phyloP scores from a whole-genome alignment of 768 basidiomycete genomes.

The Auriscalpium orientale region DNA sequence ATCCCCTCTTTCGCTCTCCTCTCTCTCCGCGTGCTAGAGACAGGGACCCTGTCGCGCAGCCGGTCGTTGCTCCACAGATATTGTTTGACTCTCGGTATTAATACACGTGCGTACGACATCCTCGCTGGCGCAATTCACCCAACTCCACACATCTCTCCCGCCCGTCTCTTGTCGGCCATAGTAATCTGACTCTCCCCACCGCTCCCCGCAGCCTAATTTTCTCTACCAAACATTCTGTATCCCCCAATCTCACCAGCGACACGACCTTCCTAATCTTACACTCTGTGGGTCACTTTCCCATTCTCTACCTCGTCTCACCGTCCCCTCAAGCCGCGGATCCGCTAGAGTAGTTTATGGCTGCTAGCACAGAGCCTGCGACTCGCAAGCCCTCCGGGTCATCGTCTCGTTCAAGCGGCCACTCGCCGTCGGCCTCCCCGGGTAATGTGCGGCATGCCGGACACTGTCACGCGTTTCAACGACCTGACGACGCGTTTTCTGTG shows the following conservation, averaged over 20 bases:
- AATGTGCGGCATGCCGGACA: constrained; percentile 34
- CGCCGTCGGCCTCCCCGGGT: constrained; percentile 52
- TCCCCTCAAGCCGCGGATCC: not conserved
- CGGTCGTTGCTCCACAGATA: no score
- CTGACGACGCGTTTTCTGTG: constrained; percentile 1
- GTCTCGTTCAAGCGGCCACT: constrained; percentile 54
- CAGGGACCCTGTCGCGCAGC: no score
- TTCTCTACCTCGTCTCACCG: not conserved
- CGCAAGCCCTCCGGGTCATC: constrained; percentile 67
- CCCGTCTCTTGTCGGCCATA: not conserved
- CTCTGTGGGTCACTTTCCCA: not conserved
- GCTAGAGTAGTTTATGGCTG: constrained; percentile 17
- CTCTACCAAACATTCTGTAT: not conserved
- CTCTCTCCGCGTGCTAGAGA: not conserved
- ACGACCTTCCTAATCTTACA: not conserved
- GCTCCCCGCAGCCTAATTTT: not conserved
- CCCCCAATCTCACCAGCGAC: constrained; percentile 4
- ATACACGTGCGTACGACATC: not conserved
- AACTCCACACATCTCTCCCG: not conserved
- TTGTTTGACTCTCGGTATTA: not conserved
- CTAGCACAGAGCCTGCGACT: constrained; percentile 28
- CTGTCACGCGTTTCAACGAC: constrained; percentile 6
- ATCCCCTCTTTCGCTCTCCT: not conserved
- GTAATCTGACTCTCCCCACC: not conserved
- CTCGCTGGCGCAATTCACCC: not conserved